phyloP scores from a whole-genome alignment of 2,329 filamentous ascomycete genomes.

The Sordariomycetes sp. region DNA sequence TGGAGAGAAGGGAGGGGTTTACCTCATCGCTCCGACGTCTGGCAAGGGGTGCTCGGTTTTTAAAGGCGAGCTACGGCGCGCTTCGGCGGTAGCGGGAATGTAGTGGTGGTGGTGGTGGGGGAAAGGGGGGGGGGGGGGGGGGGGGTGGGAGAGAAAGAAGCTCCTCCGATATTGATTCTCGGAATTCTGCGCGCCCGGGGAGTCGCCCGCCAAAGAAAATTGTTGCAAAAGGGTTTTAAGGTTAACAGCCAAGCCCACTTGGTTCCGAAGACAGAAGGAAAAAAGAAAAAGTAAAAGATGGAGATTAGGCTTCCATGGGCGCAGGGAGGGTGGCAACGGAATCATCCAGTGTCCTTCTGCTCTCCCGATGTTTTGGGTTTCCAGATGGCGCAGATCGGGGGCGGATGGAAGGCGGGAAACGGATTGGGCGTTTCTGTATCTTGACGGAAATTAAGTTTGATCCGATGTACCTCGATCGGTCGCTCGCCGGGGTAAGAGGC shows the following conservation, averaged over 20 bases:
- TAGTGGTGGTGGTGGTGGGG: neutral
- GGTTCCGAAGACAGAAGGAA: no score
- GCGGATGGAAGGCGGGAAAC: neutral
- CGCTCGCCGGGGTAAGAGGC: neutral
- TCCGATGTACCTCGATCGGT: neutral
- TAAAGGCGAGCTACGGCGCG: neutral
- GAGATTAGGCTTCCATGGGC: neutral
- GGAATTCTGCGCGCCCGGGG: no score
- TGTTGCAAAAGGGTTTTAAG: no score
- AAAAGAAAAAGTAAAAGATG: neutral
- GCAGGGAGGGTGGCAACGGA: neutral
- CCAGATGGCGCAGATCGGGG: neutral
- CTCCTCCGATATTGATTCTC: neutral
- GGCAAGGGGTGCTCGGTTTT: neutral
- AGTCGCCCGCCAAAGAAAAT: no score
- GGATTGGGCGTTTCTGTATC: neutral
- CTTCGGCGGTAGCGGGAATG: neutral
- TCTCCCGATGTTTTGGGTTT: neutral
- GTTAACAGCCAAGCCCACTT: no score
- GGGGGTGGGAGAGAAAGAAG: neutral
- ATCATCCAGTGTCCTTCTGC: neutral
- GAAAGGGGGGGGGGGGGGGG: neutral
- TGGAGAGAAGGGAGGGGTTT: neutral
- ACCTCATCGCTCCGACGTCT: neutral
- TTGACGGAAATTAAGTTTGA: neutral